Evolutionary conservation across 345 rosid species (phyloP), one percentile per base, ranked within the genome.

Genomic region (Eucalyptus rudis): DNA sequence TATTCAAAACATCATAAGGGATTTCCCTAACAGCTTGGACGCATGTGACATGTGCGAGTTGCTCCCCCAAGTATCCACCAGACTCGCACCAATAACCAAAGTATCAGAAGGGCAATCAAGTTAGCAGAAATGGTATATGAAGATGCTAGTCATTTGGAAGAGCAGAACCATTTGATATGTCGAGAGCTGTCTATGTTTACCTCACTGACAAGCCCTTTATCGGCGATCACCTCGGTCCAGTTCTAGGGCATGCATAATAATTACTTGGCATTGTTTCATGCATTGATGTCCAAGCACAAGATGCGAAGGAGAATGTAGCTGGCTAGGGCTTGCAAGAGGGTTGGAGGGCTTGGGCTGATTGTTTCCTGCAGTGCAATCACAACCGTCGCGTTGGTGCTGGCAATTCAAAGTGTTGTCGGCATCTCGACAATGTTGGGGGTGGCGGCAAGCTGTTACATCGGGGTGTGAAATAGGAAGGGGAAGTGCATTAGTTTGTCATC

Each of bases 361-460:
- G 89, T 94, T 79, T 90, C 95, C 20, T 95, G 91, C 8, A 87
- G 91, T 25, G 93, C 93, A 2, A 76, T 96, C n/a, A 90, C 94
- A 33, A 86, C 90, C 49, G 89, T 93, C 17, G 47, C 93, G 71
- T 79, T 97, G 43, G 91, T 95, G 4, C 86, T 95, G 5, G 96
- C 97, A 25, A n/a, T 95, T 27, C 99, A 96, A 89, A 92, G 97
- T 90, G 80, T 95, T 87, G 92, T 93, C 25, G 98, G 96, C 16
- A 50, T 95, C n/a, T 71, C 90, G 31, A 95, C 94, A 29, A 96
- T 94, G 62, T 97, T 97, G 4, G 98, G 93, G 50, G 62, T 96
- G 20, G 80, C 93, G 24, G 17, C 45, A 3, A 45, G 87, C 45
- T 86, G 87, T 16, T 86, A 45, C 27, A 2, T 36, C 2, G 2